Evolutionary conservation across 2,329 filamentous ascomycete genomes (phyloP).

Genomic region (Aspergillus sp.): DNA sequence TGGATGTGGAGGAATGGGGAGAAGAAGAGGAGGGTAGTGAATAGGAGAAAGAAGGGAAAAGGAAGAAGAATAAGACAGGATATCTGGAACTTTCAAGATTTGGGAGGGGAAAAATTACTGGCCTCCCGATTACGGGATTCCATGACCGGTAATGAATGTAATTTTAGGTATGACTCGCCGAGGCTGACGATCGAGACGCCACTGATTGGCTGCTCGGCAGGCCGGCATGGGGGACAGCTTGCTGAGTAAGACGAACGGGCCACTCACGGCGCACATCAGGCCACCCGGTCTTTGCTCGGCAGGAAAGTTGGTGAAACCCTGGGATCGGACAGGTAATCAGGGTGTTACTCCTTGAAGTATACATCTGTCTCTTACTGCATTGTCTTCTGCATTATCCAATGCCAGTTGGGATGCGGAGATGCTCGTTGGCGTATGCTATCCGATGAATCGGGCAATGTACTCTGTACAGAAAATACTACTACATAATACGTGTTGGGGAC

Average conservation of each 20-base stretch:
- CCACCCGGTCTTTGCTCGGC: neutral
- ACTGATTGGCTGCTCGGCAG: conserved; percentile 23
- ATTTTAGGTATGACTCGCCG: conserved; percentile 6
- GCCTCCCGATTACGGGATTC: neutral
- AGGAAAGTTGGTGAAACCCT: too few relatives aligned
- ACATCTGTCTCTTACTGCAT: too few relatives aligned
- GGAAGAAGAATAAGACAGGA: neutral
- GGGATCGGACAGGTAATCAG: too few relatives aligned
- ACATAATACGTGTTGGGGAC: too few relatives aligned
- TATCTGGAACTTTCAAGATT: conserved; percentile 12
- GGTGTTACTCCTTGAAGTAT: too few relatives aligned
- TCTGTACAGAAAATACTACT: too few relatives aligned
- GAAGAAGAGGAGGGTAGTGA: neutral
- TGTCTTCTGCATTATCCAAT: too few relatives aligned
- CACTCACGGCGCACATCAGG: neutral
- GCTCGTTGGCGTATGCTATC: too few relatives aligned
- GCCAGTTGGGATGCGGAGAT: too few relatives aligned
- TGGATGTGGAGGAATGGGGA: neutral
- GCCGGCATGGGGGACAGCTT: neutral
- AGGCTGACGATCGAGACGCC: conserved; percentile 15
- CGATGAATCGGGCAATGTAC: too few relatives aligned
- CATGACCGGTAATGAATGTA: neutral
- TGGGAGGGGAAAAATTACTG: neutral
- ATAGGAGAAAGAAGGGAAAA: conserved; percentile 1
- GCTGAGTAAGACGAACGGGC: neutral